Conservation (phyloP, 1,284 basidiomycete species). For the Irpex sp. region DNA sequence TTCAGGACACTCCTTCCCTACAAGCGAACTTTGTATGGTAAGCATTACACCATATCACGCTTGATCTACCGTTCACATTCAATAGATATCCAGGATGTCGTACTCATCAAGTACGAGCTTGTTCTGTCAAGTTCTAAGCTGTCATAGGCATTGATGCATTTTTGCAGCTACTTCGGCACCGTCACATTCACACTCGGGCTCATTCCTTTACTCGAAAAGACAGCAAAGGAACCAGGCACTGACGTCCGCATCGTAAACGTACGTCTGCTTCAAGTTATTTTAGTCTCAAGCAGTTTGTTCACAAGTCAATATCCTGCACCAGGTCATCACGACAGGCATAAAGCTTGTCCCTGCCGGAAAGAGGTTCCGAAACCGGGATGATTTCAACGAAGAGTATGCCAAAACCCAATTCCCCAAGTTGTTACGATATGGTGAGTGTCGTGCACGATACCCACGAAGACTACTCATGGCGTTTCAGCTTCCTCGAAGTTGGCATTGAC, state of each 20-base stretch:
- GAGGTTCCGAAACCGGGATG: conserved; percentile 34
- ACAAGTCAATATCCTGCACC: conserved; percentile 15
- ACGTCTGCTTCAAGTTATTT: conserved; percentile 10
- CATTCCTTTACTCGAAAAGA: conserved; percentile 44
- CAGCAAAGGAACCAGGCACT: conserved; percentile 37
- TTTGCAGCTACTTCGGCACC: conserved; percentile 41
- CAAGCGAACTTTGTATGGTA: conserved; percentile 30
- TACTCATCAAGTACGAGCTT: conserved; percentile 42
- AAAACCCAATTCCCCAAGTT: conserved; percentile 23
- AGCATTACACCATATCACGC: background rate
- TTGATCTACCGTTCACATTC: background rate
- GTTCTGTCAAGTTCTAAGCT: background rate
- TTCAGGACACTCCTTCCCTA: conserved; percentile 26
- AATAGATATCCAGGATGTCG: conserved; percentile 31
- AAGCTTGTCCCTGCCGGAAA: conserved; percentile 8
- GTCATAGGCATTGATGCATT: background rate
- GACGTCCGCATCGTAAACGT: conserved; percentile 56
- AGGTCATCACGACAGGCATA: conserved; percentile 15
- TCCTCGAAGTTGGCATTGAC: conserved; percentile 33
- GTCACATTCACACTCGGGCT: conserved; percentile 46
- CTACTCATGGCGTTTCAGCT: conserved; percentile 19
- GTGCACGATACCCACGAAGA: background rate
- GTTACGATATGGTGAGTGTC: conserved; percentile 29
- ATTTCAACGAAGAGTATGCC: conserved; percentile 36
- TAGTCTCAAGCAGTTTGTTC: conserved; percentile 15